Conservation (phyloP, 257 asterid species). For the Solanum chiquidenum region DNA sequence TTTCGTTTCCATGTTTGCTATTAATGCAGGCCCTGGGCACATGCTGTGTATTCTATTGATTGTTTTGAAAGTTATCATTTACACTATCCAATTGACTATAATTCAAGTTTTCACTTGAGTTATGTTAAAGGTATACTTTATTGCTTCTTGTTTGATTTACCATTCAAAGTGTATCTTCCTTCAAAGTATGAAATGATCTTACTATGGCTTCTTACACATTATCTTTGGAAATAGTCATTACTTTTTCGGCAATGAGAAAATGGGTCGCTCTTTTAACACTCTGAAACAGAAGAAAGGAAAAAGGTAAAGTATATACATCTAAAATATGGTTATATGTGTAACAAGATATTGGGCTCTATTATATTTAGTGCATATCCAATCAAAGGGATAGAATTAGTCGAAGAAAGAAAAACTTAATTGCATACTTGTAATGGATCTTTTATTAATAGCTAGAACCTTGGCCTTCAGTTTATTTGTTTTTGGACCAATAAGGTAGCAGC, state of each 20-base stretch:
- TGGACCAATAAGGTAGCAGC: not conserved
- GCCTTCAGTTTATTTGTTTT: not conserved
- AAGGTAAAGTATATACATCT: not conserved
- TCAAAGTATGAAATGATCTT: not conserved
- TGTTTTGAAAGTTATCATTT: not conserved
- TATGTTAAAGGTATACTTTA: not conserved
- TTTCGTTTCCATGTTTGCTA: not conserved
- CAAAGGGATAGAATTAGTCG: not conserved
- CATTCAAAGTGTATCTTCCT: not conserved
- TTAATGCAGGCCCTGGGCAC: not conserved
- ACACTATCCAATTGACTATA: not conserved
- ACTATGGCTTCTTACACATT: not conserved
- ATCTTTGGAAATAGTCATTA: not conserved
- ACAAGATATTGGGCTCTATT: not conserved
- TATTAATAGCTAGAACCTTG: not conserved
- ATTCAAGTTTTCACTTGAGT: not conserved
- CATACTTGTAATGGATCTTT: not conserved
- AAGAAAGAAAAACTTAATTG: not conserved
- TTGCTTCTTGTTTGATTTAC: not conserved
- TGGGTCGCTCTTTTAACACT: not conserved
- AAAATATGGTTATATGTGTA: not conserved
- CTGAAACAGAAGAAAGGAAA: not conserved
- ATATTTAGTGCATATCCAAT: not conserved
- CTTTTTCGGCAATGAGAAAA: not conserved
- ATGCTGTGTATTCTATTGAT: not conserved